Conservation (phyloP, 2,329 filamentous ascomycete species). For the Graphilbum sp. region DNA sequence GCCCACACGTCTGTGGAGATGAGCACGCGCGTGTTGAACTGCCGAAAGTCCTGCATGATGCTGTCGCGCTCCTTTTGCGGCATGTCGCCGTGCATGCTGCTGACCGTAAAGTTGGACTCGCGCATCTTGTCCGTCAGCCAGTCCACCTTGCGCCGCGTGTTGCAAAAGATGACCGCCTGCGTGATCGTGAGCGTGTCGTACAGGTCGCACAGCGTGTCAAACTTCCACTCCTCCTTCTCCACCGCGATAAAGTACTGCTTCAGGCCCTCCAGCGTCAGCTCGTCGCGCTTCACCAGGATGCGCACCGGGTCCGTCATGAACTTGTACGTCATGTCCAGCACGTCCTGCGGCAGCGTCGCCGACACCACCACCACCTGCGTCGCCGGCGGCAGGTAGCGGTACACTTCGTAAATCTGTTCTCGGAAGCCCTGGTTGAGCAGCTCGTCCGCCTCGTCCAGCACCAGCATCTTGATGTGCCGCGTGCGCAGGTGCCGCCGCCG, state of each 20-base stretch:
- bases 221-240: constrained; percentile 99
- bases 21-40: constrained; percentile 87
- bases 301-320: constrained; percentile 98
- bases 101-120: constrained; percentile 96
- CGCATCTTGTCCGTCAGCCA: constrained; percentile 99
- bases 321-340: constrained; percentile 97
- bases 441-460: constrained; percentile 45
- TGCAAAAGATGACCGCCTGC: constrained; percentile 98
- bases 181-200: constrained; percentile 98
- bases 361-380: constrained; percentile 98
- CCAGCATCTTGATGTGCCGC: constrained; percentile 48
- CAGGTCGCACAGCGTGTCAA: constrained; percentile 93
- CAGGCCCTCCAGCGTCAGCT: constrained; percentile 88
- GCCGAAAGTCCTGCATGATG: constrained; percentile 98
- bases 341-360: constrained; percentile 91
- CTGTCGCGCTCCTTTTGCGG: constrained; percentile 94
- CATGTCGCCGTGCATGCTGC: constrained; percentile 99
- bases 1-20: constrained; percentile 98
- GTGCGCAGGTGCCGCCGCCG: constrained; percentile 39
- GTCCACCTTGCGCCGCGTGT: constrained; percentile 96
- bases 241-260: constrained; percentile 99
- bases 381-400: constrained; percentile 87
- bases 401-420: constrained; percentile 98
- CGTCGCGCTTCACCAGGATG: constrained; percentile 96
- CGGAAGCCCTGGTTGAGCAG: constrained; percentile 83